A percentile compares a stretch with the other conserved stretches of the same genome.
phyloP scores from a whole-genome alignment of 495 filamentous ascomycete genomes.

The Neurospora terricola region DNA sequence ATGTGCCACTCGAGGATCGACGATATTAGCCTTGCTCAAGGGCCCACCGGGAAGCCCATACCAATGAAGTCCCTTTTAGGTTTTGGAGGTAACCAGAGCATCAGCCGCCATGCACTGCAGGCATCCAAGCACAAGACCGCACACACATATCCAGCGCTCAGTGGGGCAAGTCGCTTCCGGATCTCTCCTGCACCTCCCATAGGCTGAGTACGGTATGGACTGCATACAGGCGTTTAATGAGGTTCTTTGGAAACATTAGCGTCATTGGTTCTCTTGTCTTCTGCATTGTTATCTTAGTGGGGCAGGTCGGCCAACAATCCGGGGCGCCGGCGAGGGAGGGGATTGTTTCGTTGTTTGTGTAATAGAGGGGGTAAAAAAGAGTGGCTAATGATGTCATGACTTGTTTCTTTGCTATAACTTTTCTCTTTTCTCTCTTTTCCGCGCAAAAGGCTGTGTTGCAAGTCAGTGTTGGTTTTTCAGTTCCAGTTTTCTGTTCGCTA shows the following conservation, averaged over 20 bases:
- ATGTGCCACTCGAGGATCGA: conserved; percentile 36
- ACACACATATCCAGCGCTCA: not conserved
- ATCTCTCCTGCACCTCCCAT: not conserved
- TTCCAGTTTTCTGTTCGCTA: not conserved
- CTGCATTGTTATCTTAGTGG: not conserved
- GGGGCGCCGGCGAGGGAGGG: not conserved
- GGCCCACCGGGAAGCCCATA: not conserved
- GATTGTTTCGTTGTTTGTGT: not conserved
- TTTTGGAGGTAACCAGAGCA: not conserved
- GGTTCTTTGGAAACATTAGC: not conserved
- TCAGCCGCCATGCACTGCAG: not conserved
- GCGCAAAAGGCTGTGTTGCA: not conserved
- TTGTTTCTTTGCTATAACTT: not conserved
- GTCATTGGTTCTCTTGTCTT: not conserved
- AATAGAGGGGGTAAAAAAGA: not conserved
- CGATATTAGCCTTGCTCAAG: conserved; percentile 14
- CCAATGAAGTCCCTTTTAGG: not conserved
- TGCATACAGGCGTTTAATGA: not conserved
- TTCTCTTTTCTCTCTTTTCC: not conserved
- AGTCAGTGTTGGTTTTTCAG: not conserved
- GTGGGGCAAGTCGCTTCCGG: not conserved
- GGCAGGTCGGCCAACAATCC: not conserved
- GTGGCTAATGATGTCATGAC: not conserved
- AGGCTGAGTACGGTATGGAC: not conserved
- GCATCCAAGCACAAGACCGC: not conserved